Percentiles rank a stretch among this genome's conserved stretches.
These are phyloP conservation scores for Botrytis sinoallii DNA, from an alignment of 2,329 filamentous ascomycete genomes.

Conservation along the genomic window DNA sequence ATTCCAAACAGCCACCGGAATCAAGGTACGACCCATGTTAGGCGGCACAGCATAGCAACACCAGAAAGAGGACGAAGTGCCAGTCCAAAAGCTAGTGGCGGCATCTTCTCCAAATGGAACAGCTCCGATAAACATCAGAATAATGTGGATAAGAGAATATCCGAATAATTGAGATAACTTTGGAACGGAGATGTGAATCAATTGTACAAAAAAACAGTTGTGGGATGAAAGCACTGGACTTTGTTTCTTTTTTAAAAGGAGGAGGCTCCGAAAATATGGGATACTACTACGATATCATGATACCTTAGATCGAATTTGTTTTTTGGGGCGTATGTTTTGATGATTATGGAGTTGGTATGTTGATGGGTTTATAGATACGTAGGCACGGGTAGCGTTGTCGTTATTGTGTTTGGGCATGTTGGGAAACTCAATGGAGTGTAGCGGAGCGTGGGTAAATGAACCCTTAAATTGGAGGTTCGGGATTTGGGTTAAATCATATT, in stretches of 20 bases:
- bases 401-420: background rate
- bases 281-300: background rate
- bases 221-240: background rate
- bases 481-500: background rate
- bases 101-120: slow-evolving; percentile 15
- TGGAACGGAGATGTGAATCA: background rate
- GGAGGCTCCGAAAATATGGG: background rate
- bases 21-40: slow-evolving; percentile 1
- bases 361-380: background rate
- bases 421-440: background rate
- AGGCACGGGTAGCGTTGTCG: background rate
- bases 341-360: background rate
- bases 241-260: background rate
- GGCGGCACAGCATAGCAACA: slow-evolving; percentile 16
- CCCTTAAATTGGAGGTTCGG: background rate
- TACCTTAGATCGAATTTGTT: slow-evolving; percentile 7
- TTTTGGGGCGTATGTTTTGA: background rate
- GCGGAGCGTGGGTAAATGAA: background rate
- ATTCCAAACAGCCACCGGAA: slow-evolving; percentile 33
- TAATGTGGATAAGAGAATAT: slow-evolving; percentile 1
- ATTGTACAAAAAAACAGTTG: slow-evolving; percentile 6
- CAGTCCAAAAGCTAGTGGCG: slow-evolving; percentile 14
- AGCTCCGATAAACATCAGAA: slow-evolving; percentile 5
- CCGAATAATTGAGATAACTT: background rate
- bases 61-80: slow-evolving; percentile 6